Evolutionary conservation across 768 basidiomycete genomes (phyloP).

Genomic region (Agrocybe praecox): DNA sequence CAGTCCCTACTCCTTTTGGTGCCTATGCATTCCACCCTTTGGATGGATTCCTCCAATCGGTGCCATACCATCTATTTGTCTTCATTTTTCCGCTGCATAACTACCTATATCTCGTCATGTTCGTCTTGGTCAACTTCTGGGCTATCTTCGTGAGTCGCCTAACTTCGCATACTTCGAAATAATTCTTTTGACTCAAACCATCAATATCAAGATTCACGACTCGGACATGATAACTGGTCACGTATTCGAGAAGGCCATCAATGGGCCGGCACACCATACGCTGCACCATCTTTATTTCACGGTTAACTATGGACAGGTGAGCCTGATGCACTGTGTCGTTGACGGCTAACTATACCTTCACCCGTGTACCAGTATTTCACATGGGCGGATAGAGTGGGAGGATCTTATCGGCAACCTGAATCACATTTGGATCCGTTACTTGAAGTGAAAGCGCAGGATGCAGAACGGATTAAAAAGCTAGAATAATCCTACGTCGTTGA

Average conservation of each 20-base stretch:
- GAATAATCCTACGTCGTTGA: no score
- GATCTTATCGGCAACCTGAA: constrained; percentile 89
- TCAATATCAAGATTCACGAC: constrained; percentile 87
- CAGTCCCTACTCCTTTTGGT: constrained; percentile 96
- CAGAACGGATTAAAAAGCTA: constrained; percentile 13
- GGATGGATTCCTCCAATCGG: constrained; percentile 91
- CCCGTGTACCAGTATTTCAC: constrained; percentile 82
- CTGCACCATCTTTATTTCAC: constrained; percentile 97
- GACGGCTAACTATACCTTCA: constrained; percentile 3
- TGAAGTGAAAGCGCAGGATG: constrained; percentile 50
- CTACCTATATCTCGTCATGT: constrained; percentile 78
- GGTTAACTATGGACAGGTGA: constrained; percentile 90
- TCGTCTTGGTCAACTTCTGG: constrained; percentile 95
- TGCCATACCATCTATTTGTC: constrained; percentile 93
- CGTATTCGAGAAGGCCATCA: constrained; percentile 85
- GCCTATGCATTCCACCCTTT: constrained; percentile 98
- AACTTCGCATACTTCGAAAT: background rate
- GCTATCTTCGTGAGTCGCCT: constrained; percentile 71
- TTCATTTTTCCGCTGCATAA: constrained; percentile 92
- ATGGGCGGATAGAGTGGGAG: constrained; percentile 83
- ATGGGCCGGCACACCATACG: constrained; percentile 98
- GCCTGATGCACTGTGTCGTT: constrained; percentile 16
- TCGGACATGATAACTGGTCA: constrained; percentile 98
- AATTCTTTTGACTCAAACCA: background rate
- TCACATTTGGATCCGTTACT: constrained; percentile 83